Evolutionary conservation across 1,284 basidiomycete genomes (phyloP).

Genomic region (Apiotrichum porosum): DNA sequence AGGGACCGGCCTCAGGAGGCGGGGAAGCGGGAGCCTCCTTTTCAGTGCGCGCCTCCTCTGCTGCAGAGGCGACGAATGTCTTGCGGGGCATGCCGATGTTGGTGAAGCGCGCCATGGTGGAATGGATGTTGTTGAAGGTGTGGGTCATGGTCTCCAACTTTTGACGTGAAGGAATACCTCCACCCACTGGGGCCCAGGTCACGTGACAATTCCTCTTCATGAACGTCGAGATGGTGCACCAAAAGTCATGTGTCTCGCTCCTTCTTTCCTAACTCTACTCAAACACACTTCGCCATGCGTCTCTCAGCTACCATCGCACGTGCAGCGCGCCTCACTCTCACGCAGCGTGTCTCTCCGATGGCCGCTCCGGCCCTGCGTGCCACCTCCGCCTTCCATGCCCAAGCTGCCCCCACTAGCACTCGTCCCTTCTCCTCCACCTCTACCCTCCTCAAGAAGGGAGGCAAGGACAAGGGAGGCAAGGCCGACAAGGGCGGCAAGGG

Average conservation of each 20-base stretch:
- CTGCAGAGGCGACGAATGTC: constrained; percentile 43
- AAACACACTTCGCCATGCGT: not conserved
- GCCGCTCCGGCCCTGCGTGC: not conserved
- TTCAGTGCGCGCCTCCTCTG: constrained; percentile 31
- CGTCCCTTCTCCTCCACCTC: constrained; percentile 24
- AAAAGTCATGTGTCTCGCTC: no score
- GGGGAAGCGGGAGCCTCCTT: not conserved
- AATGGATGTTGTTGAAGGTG: not conserved
- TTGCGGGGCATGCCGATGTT: constrained; percentile 47
- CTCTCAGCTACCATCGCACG: not conserved
- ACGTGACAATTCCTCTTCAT: no score
- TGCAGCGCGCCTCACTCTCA: not conserved
- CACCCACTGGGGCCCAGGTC: no score
- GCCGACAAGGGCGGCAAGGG: constrained; percentile 10
- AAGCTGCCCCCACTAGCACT: not conserved
- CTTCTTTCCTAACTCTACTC: no score
- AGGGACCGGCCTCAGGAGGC: constrained; percentile 19
- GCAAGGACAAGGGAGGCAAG: constrained; percentile 12
- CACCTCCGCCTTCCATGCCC: not conserved
- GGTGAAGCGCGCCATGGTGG: constrained; percentile 47
- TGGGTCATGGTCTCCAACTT: not conserved
- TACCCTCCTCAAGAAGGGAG: constrained; percentile 27
- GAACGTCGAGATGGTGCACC: no score
- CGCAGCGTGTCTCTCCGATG: not conserved
- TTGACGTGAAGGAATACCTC: no score